Evolutionary conservation across 2,329 filamentous ascomycete genomes (phyloP), one percentile per base, ranked within the genome.

Genomic region (Cucurbitaria berberidis): DNA sequence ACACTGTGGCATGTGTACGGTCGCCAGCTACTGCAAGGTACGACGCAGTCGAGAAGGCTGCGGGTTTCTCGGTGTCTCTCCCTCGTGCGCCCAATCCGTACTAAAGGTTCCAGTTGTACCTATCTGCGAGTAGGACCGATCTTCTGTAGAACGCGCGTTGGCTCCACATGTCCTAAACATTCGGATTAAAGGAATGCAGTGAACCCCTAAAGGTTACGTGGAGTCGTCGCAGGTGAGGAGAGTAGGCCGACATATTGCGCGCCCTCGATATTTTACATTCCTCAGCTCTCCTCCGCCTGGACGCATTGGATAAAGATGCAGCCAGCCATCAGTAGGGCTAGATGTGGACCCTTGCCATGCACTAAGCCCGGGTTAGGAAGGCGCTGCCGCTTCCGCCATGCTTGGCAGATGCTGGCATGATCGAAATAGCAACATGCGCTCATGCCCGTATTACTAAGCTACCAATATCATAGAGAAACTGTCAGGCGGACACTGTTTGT

Each of bases 11-110:
- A 42, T 42, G 16, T 42, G 40, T 42, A 42, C 16, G n/a, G 40
- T 29, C n/a, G 24, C 40, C 40, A 42, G 24, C 40, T 42, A 18
- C 40, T 42, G 40, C 40, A 42, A 42, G 40, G 40, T 19, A 42
- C 40, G 11, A 18, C 15, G 40, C 24, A 29, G 13, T 22, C 36
- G 19, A 22, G 21, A 22, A 7, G 18, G 19, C 24, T 39, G 35
- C 35, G 40, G 18, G 40, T 42, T n/a, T 39, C 40, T 26, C 22
- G 2, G 19, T 42, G 40, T 42, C 40, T 42, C 24, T 42, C 21
- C 40, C 40, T 42, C 40, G 40, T 42, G 40, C 40, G 10, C 24
- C 40, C 15, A 8, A 18, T 18, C 22, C 19, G 39, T 8, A 41
- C 39, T 22, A 27, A 18, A 16, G 22, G 19, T 42, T 24, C 21